These are phyloP conservation scores for Colletotrichum simmondsii DNA, from an alignment of 2,329 filamentous ascomycete species.

Conservation along the genomic window DNA sequence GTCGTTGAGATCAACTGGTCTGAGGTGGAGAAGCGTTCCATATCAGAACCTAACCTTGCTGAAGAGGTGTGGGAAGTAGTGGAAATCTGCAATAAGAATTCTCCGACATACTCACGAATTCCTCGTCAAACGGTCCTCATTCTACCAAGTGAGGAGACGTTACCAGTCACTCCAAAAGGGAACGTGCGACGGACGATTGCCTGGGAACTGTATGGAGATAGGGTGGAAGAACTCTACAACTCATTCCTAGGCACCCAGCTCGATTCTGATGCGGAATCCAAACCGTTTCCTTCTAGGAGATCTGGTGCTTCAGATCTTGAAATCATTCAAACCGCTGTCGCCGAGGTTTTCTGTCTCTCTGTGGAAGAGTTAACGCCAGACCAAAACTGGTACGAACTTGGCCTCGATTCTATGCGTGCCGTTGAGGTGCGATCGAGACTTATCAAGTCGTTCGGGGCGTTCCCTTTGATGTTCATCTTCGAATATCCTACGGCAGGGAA, in stretches of 20 bases:
- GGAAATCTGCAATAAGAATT: neutral
- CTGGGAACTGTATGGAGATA: neutral
- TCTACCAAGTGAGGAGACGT: neutral
- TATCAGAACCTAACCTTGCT: neutral
- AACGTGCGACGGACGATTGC: constrained; percentile 19
- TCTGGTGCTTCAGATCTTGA: neutral
- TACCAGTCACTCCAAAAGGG: constrained; percentile 23
- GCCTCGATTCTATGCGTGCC: constrained; percentile 16
- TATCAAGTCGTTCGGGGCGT: constrained; percentile 5
- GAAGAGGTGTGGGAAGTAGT: constrained; percentile 24
- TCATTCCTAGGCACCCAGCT: neutral
- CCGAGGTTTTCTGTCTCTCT: neutral
- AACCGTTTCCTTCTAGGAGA: too few species aligned
- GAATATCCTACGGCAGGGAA: constrained; percentile 8
- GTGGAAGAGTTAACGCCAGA: neutral
- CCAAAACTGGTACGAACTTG: constrained; percentile 19
- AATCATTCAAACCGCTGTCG: neutral
- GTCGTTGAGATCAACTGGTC: constrained; percentile 16
- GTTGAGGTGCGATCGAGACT: constrained; percentile 11
- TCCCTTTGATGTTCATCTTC: constrained; percentile 25
- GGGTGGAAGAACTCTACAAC: constrained; percentile 7
- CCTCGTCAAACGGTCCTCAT: constrained; percentile 1
- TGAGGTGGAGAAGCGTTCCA: neutral
- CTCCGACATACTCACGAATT: constrained; percentile 4
- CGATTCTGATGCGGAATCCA: too few species aligned